A percentile compares a stretch with the other conserved stretches of the same genome.
These are phyloP conservation scores for Draba incana DNA, from an alignment of 345 rosid genomes.

Conservation along the genomic window DNA sequence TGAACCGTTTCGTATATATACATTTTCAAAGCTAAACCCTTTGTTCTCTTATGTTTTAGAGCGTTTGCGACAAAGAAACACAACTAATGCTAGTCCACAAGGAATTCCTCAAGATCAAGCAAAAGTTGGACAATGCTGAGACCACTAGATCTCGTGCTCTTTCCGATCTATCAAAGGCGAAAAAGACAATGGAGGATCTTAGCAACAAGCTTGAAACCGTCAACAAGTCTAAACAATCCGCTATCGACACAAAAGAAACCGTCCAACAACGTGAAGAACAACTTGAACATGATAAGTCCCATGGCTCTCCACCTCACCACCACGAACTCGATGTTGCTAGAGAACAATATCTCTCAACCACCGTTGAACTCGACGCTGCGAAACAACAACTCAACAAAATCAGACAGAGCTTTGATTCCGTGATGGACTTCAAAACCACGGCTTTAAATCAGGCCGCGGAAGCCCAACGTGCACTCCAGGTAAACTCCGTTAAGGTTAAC, in stretches of 20 bases:
- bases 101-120: slow-evolving; percentile 50
- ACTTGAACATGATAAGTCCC: slow-evolving; percentile 64
- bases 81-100: slow-evolving; percentile 56
- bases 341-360: slow-evolving; percentile 54
- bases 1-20: not conserved
- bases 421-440: slow-evolving; percentile 60
- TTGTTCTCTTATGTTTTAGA: slow-evolving; percentile 36
- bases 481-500: slow-evolving; percentile 44
- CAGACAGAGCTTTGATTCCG: slow-evolving; percentile 77
- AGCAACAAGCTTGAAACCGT: slow-evolving; percentile 46
- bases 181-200: slow-evolving; percentile 50
- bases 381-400: slow-evolving; percentile 73
- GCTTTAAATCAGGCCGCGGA: slow-evolving; percentile 73
- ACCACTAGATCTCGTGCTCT: slow-evolving; percentile 49
- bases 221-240: slow-evolving; percentile 48
- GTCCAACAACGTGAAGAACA: slow-evolving; percentile 53
- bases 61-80: slow-evolving; percentile 63
- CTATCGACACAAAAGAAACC: slow-evolving; percentile 52
- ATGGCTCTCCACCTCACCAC: slow-evolving; percentile 44
- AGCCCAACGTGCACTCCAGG: slow-evolving; percentile 52
- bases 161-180: slow-evolving; percentile 58
- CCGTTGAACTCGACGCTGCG: slow-evolving; percentile 57
- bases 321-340: slow-evolving; percentile 61
- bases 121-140: slow-evolving; percentile 50
- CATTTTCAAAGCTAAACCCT: not conserved